phyloP scores from a whole-genome alignment of 306 rosid genomes.

The Mimosa pudica region DNA sequence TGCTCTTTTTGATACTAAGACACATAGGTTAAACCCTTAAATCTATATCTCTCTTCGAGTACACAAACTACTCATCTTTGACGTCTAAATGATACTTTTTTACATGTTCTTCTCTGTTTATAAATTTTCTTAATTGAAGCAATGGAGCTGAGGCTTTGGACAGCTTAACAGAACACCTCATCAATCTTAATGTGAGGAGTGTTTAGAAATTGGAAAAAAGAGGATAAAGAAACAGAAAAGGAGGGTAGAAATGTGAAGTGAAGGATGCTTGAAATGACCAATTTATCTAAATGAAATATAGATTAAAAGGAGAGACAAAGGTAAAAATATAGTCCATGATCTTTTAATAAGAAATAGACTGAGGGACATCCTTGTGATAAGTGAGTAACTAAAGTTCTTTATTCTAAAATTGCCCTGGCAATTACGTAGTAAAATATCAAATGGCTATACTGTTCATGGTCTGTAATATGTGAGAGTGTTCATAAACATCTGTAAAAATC shows the following conservation, averaged over 20 bases:
- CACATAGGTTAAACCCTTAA: slow-evolving; percentile 37
- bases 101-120: slow-evolving; percentile 22
- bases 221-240: slow-evolving; percentile 27
- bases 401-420: not conserved
- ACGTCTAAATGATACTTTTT: not conserved
- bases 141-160: slow-evolving; percentile 34
- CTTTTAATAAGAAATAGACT: slow-evolving; percentile 33
- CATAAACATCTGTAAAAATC: not conserved
- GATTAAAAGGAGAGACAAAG: slow-evolving; percentile 30
- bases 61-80: slow-evolving; percentile 14
- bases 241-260: slow-evolving; percentile 8
- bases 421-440: slow-evolving; percentile 7
- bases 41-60: slow-evolving; percentile 13
- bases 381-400: slow-evolving; percentile 41
- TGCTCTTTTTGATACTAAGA: slow-evolving; percentile 43
- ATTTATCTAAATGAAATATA: slow-evolving; percentile 27
- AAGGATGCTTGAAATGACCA: slow-evolving; percentile 29
- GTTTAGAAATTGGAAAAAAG: slow-evolving; percentile 35
- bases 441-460: slow-evolving; percentile 1
- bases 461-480: not conserved
- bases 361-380: slow-evolving; percentile 21
- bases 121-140: slow-evolving; percentile 29
- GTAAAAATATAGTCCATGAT: slow-evolving; percentile 34
- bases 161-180: slow-evolving; percentile 29
- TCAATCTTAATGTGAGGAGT: slow-evolving; percentile 27